Conservation (phyloP, 306 rosid genomes). For the Astragalus glycyphyllos region DNA sequence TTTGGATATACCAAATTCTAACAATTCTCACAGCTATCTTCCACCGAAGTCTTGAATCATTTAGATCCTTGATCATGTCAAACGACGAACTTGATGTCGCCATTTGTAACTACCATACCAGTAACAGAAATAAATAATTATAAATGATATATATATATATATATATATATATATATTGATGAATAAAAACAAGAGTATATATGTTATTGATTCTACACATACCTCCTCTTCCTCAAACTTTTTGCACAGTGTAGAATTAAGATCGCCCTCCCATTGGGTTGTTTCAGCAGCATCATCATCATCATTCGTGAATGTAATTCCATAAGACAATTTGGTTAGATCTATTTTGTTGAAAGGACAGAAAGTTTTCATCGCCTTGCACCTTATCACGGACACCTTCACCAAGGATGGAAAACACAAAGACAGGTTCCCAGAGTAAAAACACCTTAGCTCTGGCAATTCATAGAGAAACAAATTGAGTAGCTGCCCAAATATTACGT, state of each 20-base stretch:
- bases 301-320: neutral
- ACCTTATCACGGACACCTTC: neutral
- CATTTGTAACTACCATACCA: too few relatives aligned
- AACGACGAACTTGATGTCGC: too few relatives aligned
- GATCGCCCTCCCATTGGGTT: neutral
- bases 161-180: neutral
- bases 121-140: too few relatives aligned
- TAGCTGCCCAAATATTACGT: neutral
- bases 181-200: neutral
- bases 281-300: neutral
- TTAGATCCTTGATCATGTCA: too few relatives aligned
- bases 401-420: conserved; percentile 29
- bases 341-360: neutral
- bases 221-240: neutral
- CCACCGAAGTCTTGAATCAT: too few relatives aligned
- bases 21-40: too few relatives aligned
- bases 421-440: conserved; percentile 30
- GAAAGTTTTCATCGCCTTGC: conserved; percentile 17
- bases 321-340: neutral
- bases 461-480: neutral
- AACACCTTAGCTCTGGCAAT: conserved; percentile 16
- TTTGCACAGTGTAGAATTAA: neutral
- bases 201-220: neutral
- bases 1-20: too few relatives aligned
- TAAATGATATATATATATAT: too few relatives aligned